A percentile compares a stretch with the other conserved stretches of the same genome.
Evolutionary conservation across 2,329 filamentous ascomycete species (phyloP).

Genomic region (Rhynchosporium graminicola): DNA sequence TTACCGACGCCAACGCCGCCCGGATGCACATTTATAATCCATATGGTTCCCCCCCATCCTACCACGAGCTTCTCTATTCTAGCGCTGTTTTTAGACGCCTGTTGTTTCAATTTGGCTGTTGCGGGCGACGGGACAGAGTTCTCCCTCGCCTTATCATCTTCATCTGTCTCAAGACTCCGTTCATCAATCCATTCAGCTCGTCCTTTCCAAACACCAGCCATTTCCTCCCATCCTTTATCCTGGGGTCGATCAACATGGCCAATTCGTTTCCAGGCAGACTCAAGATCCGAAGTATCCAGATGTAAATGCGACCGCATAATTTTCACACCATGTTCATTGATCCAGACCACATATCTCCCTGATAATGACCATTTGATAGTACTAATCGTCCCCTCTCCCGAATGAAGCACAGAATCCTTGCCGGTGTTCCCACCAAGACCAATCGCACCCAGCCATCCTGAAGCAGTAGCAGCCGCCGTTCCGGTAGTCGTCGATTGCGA

Average conservation of each 20-base stretch:
- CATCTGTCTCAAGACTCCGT: conserved; percentile 71
- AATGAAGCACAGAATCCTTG: conserved; percentile 84
- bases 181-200: conserved; percentile 93
- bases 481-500: conserved; percentile 81
- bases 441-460: conserved; percentile 88
- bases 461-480: conserved; percentile 79
- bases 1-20: conserved; percentile 68
- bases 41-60: conserved; percentile 94
- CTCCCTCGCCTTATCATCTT: conserved; percentile 48
- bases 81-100: conserved; percentile 50
- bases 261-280: conserved; percentile 91
- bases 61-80: conserved; percentile 79
- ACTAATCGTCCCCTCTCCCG: conserved; percentile 87
- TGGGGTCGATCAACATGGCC: conserved; percentile 89
- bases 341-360: conserved; percentile 90
- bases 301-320: conserved; percentile 91
- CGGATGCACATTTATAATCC: conserved; percentile 89
- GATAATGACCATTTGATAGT: conserved; percentile 94
- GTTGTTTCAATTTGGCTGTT: conserved; percentile 50
- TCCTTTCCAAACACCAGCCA: conserved; percentile 94
- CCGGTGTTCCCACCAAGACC: conserved; percentile 77
- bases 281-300: conserved; percentile 72
- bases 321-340: conserved; percentile 96
- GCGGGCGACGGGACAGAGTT: conserved; percentile 46
- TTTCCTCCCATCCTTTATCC: conserved; percentile 87